phyloP scores from a whole-genome alignment of 441 rosid species.

The Syzygium syzygioides region DNA sequence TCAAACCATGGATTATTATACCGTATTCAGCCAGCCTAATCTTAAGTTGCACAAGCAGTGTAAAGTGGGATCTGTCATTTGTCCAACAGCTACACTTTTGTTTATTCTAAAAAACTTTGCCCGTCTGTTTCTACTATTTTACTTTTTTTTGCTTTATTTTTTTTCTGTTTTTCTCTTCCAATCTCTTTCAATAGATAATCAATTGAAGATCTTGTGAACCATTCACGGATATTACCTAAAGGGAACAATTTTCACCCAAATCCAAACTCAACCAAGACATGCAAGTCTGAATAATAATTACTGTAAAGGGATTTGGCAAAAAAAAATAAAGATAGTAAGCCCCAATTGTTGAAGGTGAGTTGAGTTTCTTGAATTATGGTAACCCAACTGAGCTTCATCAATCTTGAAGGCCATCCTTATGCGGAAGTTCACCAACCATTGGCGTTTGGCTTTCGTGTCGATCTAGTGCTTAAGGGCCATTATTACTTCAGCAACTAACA shows the following conservation, averaged over 20 bases:
- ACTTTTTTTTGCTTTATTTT: fast-evolving
- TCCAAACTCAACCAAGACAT: background rate
- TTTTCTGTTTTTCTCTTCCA: too few species aligned
- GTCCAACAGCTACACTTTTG: background rate
- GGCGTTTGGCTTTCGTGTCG: background rate
- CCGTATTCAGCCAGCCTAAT: background rate
- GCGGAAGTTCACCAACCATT: background rate
- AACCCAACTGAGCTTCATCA: background rate
- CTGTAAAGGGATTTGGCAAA: too few species aligned
- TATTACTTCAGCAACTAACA: background rate
- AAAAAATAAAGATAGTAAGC: background rate
- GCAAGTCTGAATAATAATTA: background rate
- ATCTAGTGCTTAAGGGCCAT: background rate
- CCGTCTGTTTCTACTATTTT: background rate
- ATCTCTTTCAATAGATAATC: background rate
- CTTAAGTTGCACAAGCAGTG: background rate
- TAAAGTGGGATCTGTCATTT: background rate
- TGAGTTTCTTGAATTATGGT: background rate
- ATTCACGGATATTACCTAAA: background rate
- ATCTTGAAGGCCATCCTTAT: background rate
- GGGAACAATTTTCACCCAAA: background rate
- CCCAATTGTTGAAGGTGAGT: background rate
- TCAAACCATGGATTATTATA: background rate
- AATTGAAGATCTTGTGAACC: background rate
- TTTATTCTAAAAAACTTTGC: background rate